Evolutionary conservation across 106 monocot genomes (phyloP).

Genomic region (Acorus gramineus): DNA sequence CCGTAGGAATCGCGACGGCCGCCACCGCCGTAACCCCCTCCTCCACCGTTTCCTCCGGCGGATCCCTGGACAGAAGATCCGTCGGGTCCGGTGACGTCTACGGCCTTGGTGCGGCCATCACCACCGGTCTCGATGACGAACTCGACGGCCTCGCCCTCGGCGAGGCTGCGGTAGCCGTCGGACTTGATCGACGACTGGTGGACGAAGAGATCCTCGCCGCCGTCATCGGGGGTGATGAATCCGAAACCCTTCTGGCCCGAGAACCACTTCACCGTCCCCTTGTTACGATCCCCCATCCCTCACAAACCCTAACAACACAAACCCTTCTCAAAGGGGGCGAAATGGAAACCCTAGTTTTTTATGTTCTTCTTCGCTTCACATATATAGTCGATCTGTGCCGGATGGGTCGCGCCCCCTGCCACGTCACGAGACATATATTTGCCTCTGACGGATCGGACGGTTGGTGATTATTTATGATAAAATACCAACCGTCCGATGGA

Average conservation of each 20-base stretch:
- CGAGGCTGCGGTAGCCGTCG: conserved; percentile 27
- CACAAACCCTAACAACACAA: too few species aligned
- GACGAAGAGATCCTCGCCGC: conserved; percentile 3
- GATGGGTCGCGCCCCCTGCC: too few species aligned
- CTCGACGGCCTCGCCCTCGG: conserved; percentile 34
- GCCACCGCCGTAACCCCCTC: background rate
- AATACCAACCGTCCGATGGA: too few species aligned
- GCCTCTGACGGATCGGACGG: too few species aligned
- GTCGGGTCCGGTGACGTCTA: conserved; percentile 30
- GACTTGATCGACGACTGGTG: conserved; percentile 57
- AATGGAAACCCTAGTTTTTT: too few species aligned
- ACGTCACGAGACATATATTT: too few species aligned
- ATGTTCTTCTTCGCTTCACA: too few species aligned
- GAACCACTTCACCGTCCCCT: conserved; percentile 69
- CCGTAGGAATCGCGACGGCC: conserved; percentile 1
- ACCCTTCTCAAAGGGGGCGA: too few species aligned
- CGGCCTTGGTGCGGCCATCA: conserved; percentile 41
- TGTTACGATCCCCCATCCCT: conserved; percentile 6
- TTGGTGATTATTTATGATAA: too few species aligned
- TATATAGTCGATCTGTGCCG: too few species aligned
- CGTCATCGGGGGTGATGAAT: conserved; percentile 55
- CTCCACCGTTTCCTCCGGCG: background rate
- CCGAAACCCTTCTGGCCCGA: conserved; percentile 50
- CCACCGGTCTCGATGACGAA: conserved; percentile 23
- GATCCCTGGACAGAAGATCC: conserved; percentile 19